Evolutionary conservation across 2,329 filamentous ascomycete species (phyloP).

Genomic region (Cryphonectria nitschkei): DNA sequence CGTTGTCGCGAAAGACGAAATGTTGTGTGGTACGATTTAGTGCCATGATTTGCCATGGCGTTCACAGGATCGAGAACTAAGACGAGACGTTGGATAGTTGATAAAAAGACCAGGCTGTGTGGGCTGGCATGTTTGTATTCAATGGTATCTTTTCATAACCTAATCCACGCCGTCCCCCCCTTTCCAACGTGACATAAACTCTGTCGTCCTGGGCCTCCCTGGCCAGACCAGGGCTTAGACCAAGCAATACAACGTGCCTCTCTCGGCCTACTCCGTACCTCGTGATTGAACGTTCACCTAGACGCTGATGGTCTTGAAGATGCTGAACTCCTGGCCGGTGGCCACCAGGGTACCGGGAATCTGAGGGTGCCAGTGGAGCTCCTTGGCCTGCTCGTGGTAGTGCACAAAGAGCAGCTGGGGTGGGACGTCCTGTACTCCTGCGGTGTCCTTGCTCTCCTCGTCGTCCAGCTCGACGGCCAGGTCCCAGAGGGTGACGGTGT

Average conservation of each 20-base stretch:
- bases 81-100: not conserved
- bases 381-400: constrained; percentile 93
- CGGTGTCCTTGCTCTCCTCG: constrained; percentile 90
- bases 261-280: not conserved
- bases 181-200: not conserved
- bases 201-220: not conserved
- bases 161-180: not conserved
- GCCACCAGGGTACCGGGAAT: constrained; percentile 88
- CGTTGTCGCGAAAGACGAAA: not conserved
- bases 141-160: not conserved
- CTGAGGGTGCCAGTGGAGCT: constrained; percentile 96
- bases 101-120: not conserved
- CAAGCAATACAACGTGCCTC: not conserved
- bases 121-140: not conserved
- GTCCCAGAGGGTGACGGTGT: constrained; percentile 96
- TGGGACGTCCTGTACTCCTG: constrained; percentile 85
- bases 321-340: constrained; percentile 87
- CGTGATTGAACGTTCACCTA: constrained; percentile 41
- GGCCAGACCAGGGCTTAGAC: not conserved
- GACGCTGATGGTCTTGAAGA: constrained; percentile 83
- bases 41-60: not conserved
- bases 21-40: not conserved
- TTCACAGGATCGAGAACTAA: not conserved
- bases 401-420: constrained; percentile 96
- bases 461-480: constrained; percentile 95